Percentiles rank a stretch among this genome's conserved stretches.
These are phyloP conservation scores for Powellomyces hirtus DNA, from an alignment of 192 early-diverging fungal genomes.

Conservation along the genomic window DNA sequence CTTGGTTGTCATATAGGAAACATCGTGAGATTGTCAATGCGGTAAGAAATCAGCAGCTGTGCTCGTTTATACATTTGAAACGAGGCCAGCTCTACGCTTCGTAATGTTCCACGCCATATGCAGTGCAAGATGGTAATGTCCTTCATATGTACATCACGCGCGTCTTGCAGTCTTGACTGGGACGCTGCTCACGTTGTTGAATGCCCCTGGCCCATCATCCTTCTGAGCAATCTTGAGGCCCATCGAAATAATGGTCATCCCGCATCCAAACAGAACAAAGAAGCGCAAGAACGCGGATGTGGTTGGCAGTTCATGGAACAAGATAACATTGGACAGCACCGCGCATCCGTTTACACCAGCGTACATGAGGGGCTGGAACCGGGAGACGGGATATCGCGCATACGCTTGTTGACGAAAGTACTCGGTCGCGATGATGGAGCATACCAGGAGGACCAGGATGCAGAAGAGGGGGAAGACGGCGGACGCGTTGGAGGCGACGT, in stretches of 20 bases:
- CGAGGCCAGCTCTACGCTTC: too few relatives aligned
- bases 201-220: background rate
- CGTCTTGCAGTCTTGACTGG: background rate
- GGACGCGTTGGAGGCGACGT: constrained; percentile 2
- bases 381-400: constrained; percentile 23
- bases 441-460: constrained; percentile 4
- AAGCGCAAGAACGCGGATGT: constrained; percentile 7
- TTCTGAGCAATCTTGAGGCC: constrained; percentile 13
- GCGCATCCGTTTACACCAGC: constrained; percentile 33
- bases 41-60: too few relatives aligned
- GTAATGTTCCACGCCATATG: too few relatives aligned
- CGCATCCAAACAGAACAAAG: constrained; percentile 16
- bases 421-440: constrained; percentile 15
- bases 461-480: constrained; percentile 23
- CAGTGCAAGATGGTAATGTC: too few relatives aligned
- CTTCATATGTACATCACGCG: background rate
- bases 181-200: background rate
- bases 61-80: too few relatives aligned
- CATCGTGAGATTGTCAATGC: too few relatives aligned
- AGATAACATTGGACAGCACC: constrained; percentile 17
- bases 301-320: constrained; percentile 30
- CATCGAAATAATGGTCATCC: constrained; percentile 22
- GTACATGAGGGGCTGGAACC: constrained; percentile 35
- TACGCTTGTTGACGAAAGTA: constrained; percentile 36
- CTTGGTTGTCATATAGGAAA: too few relatives aligned